Evolutionary conservation across 179 eudicot genomes (phyloP).

Genomic region (Patellifolia procumbens): DNA sequence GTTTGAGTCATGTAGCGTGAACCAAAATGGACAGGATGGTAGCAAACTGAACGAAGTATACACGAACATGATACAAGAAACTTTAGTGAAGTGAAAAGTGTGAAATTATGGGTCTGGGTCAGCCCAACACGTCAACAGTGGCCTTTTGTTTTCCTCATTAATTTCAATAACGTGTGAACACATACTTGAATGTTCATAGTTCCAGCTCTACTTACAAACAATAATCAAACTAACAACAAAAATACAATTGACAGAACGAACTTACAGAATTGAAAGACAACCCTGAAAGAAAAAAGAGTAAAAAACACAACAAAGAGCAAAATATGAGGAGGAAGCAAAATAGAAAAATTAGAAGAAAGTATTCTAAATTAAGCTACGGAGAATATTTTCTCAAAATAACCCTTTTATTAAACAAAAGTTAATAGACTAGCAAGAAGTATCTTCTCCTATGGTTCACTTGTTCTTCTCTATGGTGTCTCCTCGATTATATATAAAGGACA

Average conservation of each 20-base stretch:
- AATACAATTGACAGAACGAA: not conserved
- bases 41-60: not conserved
- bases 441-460: not conserved
- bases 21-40: not conserved
- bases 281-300: not conserved
- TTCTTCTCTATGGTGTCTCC: not conserved
- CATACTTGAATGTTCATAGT: not conserved
- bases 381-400: too few relatives aligned
- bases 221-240: not conserved
- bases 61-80: not conserved
- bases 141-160: not conserved
- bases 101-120: not conserved
- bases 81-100: not conserved
- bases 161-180: too few relatives aligned
- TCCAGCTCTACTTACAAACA: not conserved
- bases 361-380: too few relatives aligned
- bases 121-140: not conserved
- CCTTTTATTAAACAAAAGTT: too few relatives aligned
- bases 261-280: not conserved
- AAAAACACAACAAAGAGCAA: not conserved
- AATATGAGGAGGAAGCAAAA: too few relatives aligned
- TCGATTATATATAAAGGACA: too few relatives aligned
- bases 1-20: not conserved
- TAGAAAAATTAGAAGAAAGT: too few relatives aligned
- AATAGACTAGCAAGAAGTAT: not conserved